phyloP scores from a whole-genome alignment of 495 filamentous ascomycete genomes.

The Trichoderma orchidacearum region DNA sequence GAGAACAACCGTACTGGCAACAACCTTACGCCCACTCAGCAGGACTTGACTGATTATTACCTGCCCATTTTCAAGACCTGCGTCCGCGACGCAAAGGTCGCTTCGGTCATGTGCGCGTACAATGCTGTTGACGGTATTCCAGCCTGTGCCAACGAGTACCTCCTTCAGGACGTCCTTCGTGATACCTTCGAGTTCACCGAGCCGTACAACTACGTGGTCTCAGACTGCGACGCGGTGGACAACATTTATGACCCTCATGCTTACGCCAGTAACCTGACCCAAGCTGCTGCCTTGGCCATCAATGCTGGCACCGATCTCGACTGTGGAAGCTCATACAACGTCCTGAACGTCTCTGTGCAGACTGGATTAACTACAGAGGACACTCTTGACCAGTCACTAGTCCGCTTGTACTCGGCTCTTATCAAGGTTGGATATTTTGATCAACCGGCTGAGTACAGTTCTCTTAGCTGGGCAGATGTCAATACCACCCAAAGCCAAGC shows the following conservation, averaged over 20 bases:
- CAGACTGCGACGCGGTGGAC: conserved; percentile 30
- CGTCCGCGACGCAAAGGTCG: conserved; percentile 29
- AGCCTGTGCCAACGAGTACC: conserved; percentile 25
- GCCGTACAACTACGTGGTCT: conserved; percentile 23
- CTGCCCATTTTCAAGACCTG: conserved; percentile 32
- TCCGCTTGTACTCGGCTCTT: conserved; percentile 19
- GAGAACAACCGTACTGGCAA: conserved; percentile 28
- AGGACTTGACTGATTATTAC: conserved; percentile 36
- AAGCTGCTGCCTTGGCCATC: conserved; percentile 20
- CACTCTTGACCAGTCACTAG: conserved; percentile 19
- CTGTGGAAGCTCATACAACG: conserved; percentile 8
- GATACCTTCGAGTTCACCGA: conserved; percentile 30
- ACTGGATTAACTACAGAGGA: conserved; percentile 15
- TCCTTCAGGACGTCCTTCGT: conserved; percentile 28
- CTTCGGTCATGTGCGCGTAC: conserved; percentile 34
- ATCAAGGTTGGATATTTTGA: conserved; percentile 23
- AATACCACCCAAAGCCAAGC: conserved; percentile 16
- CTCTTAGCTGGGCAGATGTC: conserved; percentile 15
- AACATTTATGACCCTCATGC: conserved; percentile 23
- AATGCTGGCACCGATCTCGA: conserved; percentile 23
- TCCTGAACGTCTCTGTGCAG: conserved; percentile 16
- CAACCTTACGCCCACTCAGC: conserved; percentile 22
- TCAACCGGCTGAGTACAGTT: conserved; percentile 12
- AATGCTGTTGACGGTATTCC: conserved; percentile 30
- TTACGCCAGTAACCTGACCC: conserved; percentile 15